These are phyloP conservation scores for Aureobasidium uvarum DNA, from an alignment of 2,329 filamentous ascomycete genomes.

Conservation along the genomic window DNA sequence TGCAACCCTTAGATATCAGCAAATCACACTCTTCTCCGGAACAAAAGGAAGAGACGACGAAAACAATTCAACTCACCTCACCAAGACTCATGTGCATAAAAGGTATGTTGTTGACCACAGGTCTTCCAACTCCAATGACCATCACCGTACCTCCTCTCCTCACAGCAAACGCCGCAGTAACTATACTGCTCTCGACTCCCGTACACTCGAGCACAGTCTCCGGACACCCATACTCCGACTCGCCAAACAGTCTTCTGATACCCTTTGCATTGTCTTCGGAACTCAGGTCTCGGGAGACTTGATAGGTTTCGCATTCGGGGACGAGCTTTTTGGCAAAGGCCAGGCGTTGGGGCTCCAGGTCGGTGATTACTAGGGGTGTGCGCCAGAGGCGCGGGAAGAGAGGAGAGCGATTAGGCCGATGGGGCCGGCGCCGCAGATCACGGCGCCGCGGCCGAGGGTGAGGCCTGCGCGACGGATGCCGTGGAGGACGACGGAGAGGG, in stretches of 20 bases:
- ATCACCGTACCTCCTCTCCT: slow-evolving; percentile 38
- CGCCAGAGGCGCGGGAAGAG: slow-evolving; percentile 61
- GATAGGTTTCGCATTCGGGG: slow-evolving; percentile 34
- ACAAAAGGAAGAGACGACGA: not conserved
- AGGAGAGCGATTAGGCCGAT: slow-evolving; percentile 61
- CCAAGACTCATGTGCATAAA: slow-evolving; percentile 41
- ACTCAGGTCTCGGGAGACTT: slow-evolving; percentile 31
- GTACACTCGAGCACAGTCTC: slow-evolving; percentile 39
- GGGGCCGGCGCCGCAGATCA: slow-evolving; percentile 63
- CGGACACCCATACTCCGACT: slow-evolving; percentile 31
- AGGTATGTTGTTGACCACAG: slow-evolving; percentile 39
- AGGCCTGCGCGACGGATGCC: slow-evolving; percentile 43
- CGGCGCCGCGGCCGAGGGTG: slow-evolving; percentile 39
- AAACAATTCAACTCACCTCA: slow-evolving; percentile 30
- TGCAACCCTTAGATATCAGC: not conserved
- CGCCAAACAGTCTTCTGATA: slow-evolving; percentile 33
- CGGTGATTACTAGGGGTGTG: slow-evolving; percentile 75
- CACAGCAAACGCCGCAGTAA: slow-evolving; percentile 33
- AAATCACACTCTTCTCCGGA: not conserved
- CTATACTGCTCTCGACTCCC: slow-evolving; percentile 38
- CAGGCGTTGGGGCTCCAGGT: slow-evolving; percentile 76
- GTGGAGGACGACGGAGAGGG: slow-evolving; percentile 49
- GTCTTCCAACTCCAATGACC: slow-evolving; percentile 40
- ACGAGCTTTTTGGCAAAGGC: slow-evolving; percentile 72
- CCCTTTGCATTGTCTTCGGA: slow-evolving; percentile 33